Base-by-base conservation (phyloP, 345 rosid genomes). In the Syzygium aqueum region DNA sequence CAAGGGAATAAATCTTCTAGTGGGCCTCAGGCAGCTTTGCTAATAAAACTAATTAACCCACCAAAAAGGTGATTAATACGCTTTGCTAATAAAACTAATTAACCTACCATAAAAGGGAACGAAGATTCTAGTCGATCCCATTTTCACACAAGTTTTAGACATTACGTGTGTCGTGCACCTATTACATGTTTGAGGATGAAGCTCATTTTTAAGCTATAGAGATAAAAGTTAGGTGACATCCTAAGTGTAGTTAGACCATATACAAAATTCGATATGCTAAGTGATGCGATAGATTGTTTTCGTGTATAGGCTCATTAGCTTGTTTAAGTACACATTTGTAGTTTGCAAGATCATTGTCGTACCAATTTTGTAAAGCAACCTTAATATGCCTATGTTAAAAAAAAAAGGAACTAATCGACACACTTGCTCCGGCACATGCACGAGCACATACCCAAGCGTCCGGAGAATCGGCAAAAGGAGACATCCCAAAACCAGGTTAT, bases 51-150 rank as follows among this genome's bases (percentile, higher is more conserved):
- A 17, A 33, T 3, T 19, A 53, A 19, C 1, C 56, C 56, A 19
- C 56, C 56, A 53, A 53, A 53, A 53, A 53, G 22, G 56, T 53
- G 22, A 53, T 53, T 19, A 53, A 17, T 53, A 7, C 56, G 9
- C 56, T 6, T 53, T 53, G 22, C 56, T 53, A 53, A 53, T 53
- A 53, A 53, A 53, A 53, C 56, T 7, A 6, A 53, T 53, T 67
- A 33, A 67, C 23, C 43, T 17, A 17, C 23, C 23, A 33, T 4
- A 4, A 30, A 16, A 33, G 12, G 78, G 46, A 65, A 65, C 16
- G 23, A 0, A 8, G 4, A 15, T 1, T 63, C 54, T 53, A 53
- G 1, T 63, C 77, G 3, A 15, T 63, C 2, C 0, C 0, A 2
- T 15, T 63, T 63, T 28, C n/a, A 56, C 21, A 53, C n/a, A 0